Evolutionary conservation across 139 green algal species (phyloP).

Genomic region (Protoeuglena noctilucae): DNA sequence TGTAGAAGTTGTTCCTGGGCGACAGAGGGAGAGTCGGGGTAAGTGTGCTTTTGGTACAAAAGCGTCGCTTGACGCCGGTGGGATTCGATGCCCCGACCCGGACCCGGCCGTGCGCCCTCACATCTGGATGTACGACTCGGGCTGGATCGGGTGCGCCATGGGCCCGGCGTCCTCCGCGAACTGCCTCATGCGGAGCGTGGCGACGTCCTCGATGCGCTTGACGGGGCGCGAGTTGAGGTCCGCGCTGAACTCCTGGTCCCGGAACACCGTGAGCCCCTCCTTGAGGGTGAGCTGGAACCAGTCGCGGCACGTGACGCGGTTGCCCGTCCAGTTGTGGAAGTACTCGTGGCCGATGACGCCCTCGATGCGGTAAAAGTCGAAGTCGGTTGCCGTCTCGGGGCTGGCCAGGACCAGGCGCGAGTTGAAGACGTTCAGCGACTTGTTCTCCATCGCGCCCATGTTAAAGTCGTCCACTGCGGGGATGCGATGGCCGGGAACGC

Average conservation of each 20-base stretch:
- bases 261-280: conserved; percentile 93
- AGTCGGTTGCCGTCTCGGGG: conserved; percentile 78
- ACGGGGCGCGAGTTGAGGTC: conserved; percentile 88
- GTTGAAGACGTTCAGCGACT: conserved; percentile 96
- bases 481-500: too few relatives aligned
- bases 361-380: conserved; percentile 84
- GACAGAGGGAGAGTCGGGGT: too few relatives aligned
- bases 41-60: too few relatives aligned
- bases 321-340: conserved; percentile 96
- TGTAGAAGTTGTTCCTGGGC: conserved; percentile 99
- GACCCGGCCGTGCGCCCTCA: too few relatives aligned
- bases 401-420: conserved; percentile 73
- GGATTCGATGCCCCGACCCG: too few relatives aligned
- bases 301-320: conserved; percentile 87
- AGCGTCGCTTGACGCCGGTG: too few relatives aligned
- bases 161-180: conserved; percentile 84
- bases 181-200: conserved; percentile 53
- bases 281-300: conserved; percentile 97
- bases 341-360: conserved; percentile 52
- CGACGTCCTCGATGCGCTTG: conserved; percentile 80
- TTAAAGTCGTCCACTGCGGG: conserved; percentile 95
- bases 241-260: conserved; percentile 80
- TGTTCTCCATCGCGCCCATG: conserved; percentile 96
- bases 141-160: conserved; percentile 91
- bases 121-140: conserved; percentile 85